Evolutionary conservation across 352 stramenopile genomes (phyloP), one percentile per base, ranked within the genome.

Genomic region (Pythium dissimile): DNA sequence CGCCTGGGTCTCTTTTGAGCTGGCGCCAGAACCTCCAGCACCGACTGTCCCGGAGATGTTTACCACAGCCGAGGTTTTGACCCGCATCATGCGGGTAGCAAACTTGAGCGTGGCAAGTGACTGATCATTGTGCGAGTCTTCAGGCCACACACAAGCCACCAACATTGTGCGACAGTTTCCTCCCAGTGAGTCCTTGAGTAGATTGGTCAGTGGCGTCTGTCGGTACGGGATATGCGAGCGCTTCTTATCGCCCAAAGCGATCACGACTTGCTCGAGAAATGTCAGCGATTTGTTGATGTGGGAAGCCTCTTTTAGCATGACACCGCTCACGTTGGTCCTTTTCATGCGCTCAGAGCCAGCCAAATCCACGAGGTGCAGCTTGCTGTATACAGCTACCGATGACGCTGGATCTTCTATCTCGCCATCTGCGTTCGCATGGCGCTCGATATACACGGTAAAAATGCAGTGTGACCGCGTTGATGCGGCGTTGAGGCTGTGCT

Each of bases 351-450:
- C 92, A 5, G 89, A 97, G 10, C 92, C 92, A 0, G 92, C 92
- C 27, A 98, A 77, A 60, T 98, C 92, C 10, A 98, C 90, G 20
- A 97, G 84, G 55, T 97, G 96, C 30, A 98, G 76, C 56, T 97
- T 97, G 62, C 87, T 89, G 59, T 80, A 84, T 20, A 85, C 67
- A 9, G 72, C 59, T n/a, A 62, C 55, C 45, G 34, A 49, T 0
- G 34, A 32, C 15, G 47, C 28, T 15, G 11, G n/a, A 9, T 39
- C 50, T 16, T 69, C 62, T 8, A 66, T 31, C 20, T 68, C 63
- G 0, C 60, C 26, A 2, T 48, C 48, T 0, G 43, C 24, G 28
- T 52, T 68, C 24, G 46, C 45, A 20, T 68, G 67, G 23, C 76
- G 80, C 54, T 90, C 75, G 24, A 95, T 45, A 38, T 95, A 88